Evolutionary conservation across 345 rosid genomes (phyloP).

Genomic region (Gossypium ekmanianum): DNA sequence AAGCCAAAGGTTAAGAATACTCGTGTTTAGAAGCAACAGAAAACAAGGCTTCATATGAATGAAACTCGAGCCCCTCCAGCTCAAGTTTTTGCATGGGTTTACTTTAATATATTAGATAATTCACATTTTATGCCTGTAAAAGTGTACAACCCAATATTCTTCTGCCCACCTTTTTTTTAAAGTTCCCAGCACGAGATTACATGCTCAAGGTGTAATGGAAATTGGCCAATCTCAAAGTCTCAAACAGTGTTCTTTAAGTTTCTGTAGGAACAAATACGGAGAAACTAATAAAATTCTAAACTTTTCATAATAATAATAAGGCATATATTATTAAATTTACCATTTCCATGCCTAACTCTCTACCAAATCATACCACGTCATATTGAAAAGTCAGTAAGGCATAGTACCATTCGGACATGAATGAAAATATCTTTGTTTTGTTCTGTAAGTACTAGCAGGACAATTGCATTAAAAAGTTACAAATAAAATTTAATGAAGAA

Average conservation of each 20-base stretch:
- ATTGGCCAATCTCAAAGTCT: not conserved
- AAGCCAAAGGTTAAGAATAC: not conserved
- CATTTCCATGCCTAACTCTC: too few relatives aligned
- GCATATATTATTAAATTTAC: too few relatives aligned
- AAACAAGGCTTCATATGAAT: not conserved
- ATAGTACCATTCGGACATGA: too few relatives aligned
- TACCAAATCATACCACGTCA: too few relatives aligned
- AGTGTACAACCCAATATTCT: not conserved
- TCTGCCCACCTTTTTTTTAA: not conserved
- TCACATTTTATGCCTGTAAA: not conserved
- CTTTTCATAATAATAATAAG: too few relatives aligned
- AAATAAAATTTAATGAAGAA: too few relatives aligned
- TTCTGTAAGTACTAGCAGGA: not conserved
- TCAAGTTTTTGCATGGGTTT: not conserved
- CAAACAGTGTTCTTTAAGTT: not conserved
- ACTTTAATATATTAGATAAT: not conserved
- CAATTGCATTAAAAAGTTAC: too few relatives aligned
- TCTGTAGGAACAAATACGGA: not conserved
- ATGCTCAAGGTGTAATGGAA: not conserved
- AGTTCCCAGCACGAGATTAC: constrained; percentile 3
- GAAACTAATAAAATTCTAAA: not conserved
- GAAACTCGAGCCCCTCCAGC: not conserved
- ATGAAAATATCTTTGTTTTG: too few relatives aligned
- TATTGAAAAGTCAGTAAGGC: too few relatives aligned
- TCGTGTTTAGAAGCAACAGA: not conserved